These are phyloP conservation scores for Circinella minor DNA, from an alignment of 371 early-diverging fungal species.

Conservation along the genomic window DNA sequence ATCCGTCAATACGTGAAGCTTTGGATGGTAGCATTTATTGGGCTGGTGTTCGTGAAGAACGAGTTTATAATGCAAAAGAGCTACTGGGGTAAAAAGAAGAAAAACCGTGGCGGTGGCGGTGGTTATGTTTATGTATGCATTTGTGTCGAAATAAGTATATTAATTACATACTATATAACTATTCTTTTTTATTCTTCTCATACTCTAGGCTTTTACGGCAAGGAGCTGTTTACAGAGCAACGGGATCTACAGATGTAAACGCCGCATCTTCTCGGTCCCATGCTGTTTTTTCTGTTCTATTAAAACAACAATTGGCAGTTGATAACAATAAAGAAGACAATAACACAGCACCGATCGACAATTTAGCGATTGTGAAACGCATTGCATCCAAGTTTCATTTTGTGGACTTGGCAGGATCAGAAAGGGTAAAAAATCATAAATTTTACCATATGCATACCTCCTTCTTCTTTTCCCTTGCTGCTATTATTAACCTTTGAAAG, in stretches of 20 bases:
- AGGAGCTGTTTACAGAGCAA: conserved; percentile 86
- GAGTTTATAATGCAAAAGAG: conserved; percentile 75
- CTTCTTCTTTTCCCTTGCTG: not conserved
- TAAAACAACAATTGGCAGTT: conserved; percentile 65
- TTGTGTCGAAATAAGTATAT: not conserved
- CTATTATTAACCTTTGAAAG: not conserved
- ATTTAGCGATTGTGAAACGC: conserved; percentile 12
- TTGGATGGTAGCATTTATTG: conserved; percentile 86
- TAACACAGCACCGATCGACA: not conserved
- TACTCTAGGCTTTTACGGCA: conserved; percentile 55
- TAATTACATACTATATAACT: not conserved
- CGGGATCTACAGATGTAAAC: conserved; percentile 97
- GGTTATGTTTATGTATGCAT: not conserved
- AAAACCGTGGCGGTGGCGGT: not conserved
- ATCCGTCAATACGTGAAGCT: conserved; percentile 85
- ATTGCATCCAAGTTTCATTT: conserved; percentile 94
- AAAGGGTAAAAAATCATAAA: conserved; percentile 66
- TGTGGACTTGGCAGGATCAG: conserved; percentile 99
- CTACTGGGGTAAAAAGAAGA: conserved; percentile 61
- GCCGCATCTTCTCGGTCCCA: conserved; percentile 94
- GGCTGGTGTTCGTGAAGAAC: conserved; percentile 84
- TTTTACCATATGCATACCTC: no score
- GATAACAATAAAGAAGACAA: conserved; percentile 8
- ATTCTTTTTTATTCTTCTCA: not conserved
- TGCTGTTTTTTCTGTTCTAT: conserved; percentile 95